Evolutionary conservation across 805 yeast species (phyloP).

Genomic region (Suhomyces sp.): DNA sequence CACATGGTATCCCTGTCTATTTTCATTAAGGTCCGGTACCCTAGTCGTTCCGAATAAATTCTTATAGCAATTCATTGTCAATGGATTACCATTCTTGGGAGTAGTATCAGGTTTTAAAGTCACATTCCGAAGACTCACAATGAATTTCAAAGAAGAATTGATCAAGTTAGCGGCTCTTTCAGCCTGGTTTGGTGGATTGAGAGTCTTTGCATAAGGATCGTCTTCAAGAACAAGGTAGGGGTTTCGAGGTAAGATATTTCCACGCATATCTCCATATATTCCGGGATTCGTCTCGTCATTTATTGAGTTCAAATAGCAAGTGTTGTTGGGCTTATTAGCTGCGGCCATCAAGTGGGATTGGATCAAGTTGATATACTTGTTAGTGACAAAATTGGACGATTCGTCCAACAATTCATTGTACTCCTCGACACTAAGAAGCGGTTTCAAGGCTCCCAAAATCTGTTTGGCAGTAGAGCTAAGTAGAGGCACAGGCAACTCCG

Average conservation of each 20-base stretch:
- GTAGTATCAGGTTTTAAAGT: slow-evolving; percentile 57
- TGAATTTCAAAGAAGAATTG: slow-evolving; percentile 65
- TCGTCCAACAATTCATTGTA: slow-evolving; percentile 43
- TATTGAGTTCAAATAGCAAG: slow-evolving; percentile 55
- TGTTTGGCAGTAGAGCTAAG: slow-evolving; percentile 51
- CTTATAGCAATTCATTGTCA: slow-evolving; percentile 67
- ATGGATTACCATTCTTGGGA: slow-evolving; percentile 48
- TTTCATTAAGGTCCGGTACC: slow-evolving; percentile 29
- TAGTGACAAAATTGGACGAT: slow-evolving; percentile 45
- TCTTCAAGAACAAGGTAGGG: slow-evolving; percentile 74
- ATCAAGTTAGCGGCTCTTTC: slow-evolving; percentile 68
- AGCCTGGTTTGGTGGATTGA: slow-evolving; percentile 63
- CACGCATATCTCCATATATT: slow-evolving; percentile 60
- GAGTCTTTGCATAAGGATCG: slow-evolving; percentile 60
- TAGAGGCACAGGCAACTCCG: slow-evolving; percentile 63
- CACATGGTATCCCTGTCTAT: too few relatives aligned
- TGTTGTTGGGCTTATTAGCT: slow-evolving; percentile 40
- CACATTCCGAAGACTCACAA: slow-evolving; percentile 55
- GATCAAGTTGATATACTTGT: slow-evolving; percentile 42
- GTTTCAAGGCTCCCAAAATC: slow-evolving; percentile 56
- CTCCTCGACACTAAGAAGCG: slow-evolving; percentile 55
- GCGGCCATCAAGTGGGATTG: slow-evolving; percentile 56
- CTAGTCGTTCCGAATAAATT: slow-evolving; percentile 72
- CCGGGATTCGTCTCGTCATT: slow-evolving; percentile 53
- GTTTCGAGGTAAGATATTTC: slow-evolving; percentile 71